Base-by-base conservation (phyloP, 1,139 yeast genomes). In the Saccharomyces hybrid region DNA sequence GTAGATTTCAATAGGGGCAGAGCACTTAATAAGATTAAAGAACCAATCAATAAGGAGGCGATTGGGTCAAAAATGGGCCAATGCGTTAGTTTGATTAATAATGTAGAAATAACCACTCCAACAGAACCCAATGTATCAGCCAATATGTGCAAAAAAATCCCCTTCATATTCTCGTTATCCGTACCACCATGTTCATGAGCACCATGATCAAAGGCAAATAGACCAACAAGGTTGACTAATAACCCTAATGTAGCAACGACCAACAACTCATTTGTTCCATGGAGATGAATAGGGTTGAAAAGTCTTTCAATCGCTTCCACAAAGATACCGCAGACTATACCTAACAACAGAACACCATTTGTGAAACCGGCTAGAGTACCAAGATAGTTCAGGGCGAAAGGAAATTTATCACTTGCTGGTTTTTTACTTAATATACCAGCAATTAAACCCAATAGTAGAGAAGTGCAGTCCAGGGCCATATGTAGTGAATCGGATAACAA, bases 111-210 rank as follows among this genome's bases (percentile, higher is more conserved):
- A 11, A 95, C 93, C 26, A 95, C 99, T 5, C 99, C 98, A 0
- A 90, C 96, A 0, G 98, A 91, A 0, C 99, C 99, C 32, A 95
- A 75, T 0, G 99, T 93, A 65, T 93, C 99, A 0, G 99, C 99
- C 49, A 93, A 71, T 48, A 93, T 88, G 64, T 93, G 99, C 47
- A 93, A 74, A 63, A 93, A 93, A 9, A 93, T 89, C 25, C 99
- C 99, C 58, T 84, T 83, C 95, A 93, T 88, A 68, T 93, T 93
- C 64, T 91, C 97, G 67, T 88, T 88, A 29, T 71, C 19, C 75
- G 57, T 62, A 28, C 55, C 62, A 4, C 68, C 66, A 55, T 73
- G 70, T 9, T 71, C 69, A 54, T 75, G 79, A 3, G 76, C 75
- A 1, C 70, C 71, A 69, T 91, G 98, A 64, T 88, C 90, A 64